A percentile compares a stretch with the other conserved stretches of the same genome.
Evolutionary conservation across 306 rosid species (phyloP).

Genomic region (Fragaria iinumae): DNA sequence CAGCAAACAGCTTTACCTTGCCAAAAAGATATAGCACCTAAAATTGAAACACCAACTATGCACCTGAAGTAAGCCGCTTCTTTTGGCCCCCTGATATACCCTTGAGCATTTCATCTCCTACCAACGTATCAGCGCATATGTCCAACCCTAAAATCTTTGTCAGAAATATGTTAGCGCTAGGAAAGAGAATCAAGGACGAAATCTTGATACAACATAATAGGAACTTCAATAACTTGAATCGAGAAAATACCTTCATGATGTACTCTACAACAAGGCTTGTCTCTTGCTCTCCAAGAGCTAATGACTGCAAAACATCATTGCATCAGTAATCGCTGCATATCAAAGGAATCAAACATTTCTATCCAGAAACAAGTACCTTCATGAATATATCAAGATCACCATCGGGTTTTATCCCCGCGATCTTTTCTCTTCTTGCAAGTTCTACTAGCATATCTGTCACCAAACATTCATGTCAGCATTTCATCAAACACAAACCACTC

Average conservation of each 20-base stretch:
- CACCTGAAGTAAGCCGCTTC: conserved; percentile 99
- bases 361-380: conserved; percentile 55
- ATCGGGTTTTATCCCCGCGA: conserved; percentile 88
- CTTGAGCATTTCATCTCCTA: conserved; percentile 98
- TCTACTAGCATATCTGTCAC: conserved; percentile 84
- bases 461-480: conserved; percentile 31
- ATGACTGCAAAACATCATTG: conserved; percentile 51
- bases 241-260: conserved; percentile 83
- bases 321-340: not conserved
- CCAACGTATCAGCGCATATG: conserved; percentile 95
- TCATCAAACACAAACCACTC: conserved; percentile 13
- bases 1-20: conserved; percentile 28
- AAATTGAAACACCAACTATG: conserved; percentile 9
- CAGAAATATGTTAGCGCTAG: conserved; percentile 53
- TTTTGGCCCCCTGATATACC: conserved; percentile 99
- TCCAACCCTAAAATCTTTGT: conserved; percentile 99
- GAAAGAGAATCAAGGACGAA: conserved; percentile 10
- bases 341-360: conserved; percentile 4
- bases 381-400: conserved; percentile 96
- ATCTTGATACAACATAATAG: not conserved
- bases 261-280: conserved; percentile 84
- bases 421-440: conserved; percentile 96
- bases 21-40: conserved; percentile 9
- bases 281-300: conserved; percentile 92
- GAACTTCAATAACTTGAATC: not conserved